Evolutionary conservation across 306 rosid genomes (phyloP), one percentile per base, ranked within the genome.

Genomic region (Trichosanthes cucumerina): DNA sequence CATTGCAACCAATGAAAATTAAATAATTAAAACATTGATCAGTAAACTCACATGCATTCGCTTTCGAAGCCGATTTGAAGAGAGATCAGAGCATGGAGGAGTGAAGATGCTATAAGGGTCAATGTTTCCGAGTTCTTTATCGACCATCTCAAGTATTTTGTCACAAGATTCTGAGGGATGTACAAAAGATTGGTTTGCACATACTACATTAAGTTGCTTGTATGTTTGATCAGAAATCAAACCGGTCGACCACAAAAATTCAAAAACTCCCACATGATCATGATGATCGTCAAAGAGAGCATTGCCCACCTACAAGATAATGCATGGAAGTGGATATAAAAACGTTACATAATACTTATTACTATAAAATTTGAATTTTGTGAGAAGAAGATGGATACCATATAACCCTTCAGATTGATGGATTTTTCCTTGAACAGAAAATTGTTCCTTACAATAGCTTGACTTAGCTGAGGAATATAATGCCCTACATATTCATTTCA

Each of bases 381-480:
- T 11, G 52, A 76, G 65, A 65, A 53, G 66, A 76, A n/a, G 39
- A 58, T 76, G 73, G 36, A 53, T 89, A 93, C 97, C 98, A 93
- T 81, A 84, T 88, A 91, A 81, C 97, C 98, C 87, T 90, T 93
- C 82, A 93, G 84, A 84, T 93, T 91, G 71, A 93, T 88, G 78
- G 82, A 68, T 56, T 85, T 84, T 66, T 79, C 87, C 70, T 82
- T 85, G 10, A 73, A 12, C 74, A 52, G 83, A 19, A 26, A 76
- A 84, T 94, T 94, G 88, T 92, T 24, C 79, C 83, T 83, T 58
- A 92, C 90, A 86, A 94, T 87, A 75, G 75, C 91, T 85, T 90
- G 94, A 92, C 97, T 88, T 80, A 92, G 93, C 88, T 94, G 97
- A 72, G 97, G 98, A 86, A 94, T 91, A 79, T 92, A 94, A 87